phyloP scores from a whole-genome alignment of 225 moss, liverwort and hornwort genomes.

The Physcomitrium patens region DNA sequence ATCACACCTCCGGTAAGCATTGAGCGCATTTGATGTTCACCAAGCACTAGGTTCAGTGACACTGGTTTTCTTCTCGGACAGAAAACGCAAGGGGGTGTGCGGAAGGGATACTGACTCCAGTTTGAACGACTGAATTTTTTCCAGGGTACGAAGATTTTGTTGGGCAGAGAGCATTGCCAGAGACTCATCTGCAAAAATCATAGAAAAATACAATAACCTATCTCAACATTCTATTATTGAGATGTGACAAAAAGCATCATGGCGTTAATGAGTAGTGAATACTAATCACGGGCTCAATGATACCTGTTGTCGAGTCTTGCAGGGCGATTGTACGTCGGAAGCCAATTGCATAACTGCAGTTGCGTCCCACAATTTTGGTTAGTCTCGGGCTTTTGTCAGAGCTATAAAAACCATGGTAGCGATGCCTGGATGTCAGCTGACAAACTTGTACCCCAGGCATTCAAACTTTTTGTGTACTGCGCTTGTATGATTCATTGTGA shows the following conservation, averaged over 20 bases:
- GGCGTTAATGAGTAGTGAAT: conserved; percentile 7
- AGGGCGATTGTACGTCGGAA: conserved; percentile 10
- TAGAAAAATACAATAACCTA: too few relatives aligned
- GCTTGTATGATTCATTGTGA: conserved; percentile 26
- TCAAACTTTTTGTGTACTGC: conserved; percentile 24
- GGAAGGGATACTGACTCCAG: too few relatives aligned
- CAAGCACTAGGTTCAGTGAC: neutral
- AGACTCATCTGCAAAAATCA: too few relatives aligned
- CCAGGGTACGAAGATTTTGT: too few relatives aligned
- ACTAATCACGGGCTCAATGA: conserved; percentile 25
- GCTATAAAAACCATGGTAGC: conserved; percentile 18
- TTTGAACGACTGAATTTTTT: too few relatives aligned
- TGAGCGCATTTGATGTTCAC: neutral
- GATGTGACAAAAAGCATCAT: neutral
- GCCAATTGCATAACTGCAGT: conserved; percentile 7
- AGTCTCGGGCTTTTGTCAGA: conserved; percentile 19
- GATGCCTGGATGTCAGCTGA: conserved; percentile 12
- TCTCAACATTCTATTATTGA: too few relatives aligned
- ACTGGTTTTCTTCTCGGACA: too few relatives aligned
- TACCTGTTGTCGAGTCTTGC: neutral
- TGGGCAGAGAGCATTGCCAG: too few relatives aligned
- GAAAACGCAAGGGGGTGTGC: too few relatives aligned
- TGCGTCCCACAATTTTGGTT: conserved; percentile 14
- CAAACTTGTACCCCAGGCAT: conserved; percentile 21
- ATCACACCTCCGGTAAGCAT: too few relatives aligned